A percentile compares a stretch with the other conserved stretches of the same genome.
phyloP scores from a whole-genome alignment of 2,329 filamentous ascomycete genomes.

The Penicillium sp. region DNA sequence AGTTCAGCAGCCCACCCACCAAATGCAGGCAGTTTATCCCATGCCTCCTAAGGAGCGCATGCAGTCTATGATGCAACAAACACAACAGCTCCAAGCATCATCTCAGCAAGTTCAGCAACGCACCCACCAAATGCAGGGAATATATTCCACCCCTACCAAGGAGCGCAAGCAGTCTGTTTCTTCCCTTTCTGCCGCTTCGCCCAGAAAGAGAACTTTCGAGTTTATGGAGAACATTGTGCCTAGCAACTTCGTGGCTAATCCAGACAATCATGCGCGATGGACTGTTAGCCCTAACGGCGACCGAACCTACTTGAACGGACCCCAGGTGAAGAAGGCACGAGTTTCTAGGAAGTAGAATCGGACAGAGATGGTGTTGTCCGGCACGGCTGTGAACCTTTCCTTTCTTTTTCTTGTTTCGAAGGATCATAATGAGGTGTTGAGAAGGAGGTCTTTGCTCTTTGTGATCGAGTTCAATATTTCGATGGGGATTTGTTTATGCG shows the following conservation, averaged over 20 bases:
- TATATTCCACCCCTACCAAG: neutral
- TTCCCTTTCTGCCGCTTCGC: neutral
- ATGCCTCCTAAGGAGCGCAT: neutral
- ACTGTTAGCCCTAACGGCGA: slow-evolving; percentile 9
- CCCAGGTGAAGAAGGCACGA: slow-evolving; percentile 5
- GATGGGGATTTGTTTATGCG: neutral
- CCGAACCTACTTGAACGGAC: slow-evolving; percentile 16
- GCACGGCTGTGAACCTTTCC: neutral
- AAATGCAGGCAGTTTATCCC: neutral
- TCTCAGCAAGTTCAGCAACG: neutral
- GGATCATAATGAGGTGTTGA: neutral
- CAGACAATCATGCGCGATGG: slow-evolving; percentile 21
- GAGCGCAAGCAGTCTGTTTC: neutral
- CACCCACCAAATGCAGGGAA: neutral
- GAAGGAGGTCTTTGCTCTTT: neutral
- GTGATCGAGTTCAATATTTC: neutral
- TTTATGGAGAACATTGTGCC: slow-evolving; percentile 15
- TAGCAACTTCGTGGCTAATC: slow-evolving; percentile 18
- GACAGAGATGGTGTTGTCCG: neutral
- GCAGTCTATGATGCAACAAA: neutral
- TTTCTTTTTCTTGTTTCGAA: neutral
- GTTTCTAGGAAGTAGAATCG: neutral
- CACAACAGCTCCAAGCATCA: neutral
- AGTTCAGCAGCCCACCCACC: neutral
- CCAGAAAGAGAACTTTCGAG: slow-evolving; percentile 8